Percentiles rank a stretch among this genome's conserved stretches.
Conservation (phyloP, 2,329 filamentous ascomycete genomes). For the Fusarium falciforme region DNA sequence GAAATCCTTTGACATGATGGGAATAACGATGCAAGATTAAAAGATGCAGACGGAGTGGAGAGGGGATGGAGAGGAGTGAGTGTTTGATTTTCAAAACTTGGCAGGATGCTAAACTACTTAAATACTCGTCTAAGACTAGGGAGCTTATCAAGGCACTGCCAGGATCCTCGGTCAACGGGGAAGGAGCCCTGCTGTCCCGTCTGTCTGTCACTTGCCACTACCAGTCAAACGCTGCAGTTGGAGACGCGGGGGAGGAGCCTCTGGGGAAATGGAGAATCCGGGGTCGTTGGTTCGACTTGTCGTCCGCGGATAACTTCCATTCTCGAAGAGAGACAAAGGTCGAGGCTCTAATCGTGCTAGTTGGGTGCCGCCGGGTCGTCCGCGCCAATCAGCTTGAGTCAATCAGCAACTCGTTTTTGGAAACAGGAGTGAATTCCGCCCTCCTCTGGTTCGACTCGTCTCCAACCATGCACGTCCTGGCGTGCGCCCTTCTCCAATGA, state of each 20-base stretch:
- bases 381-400: not conserved
- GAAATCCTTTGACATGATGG: conserved; percentile 3
- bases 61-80: not conserved
- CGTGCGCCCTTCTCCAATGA: not conserved
- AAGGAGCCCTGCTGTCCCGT: not conserved
- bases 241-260: conserved; percentile 2
- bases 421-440: not conserved
- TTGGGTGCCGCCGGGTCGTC: not conserved
- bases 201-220: not conserved
- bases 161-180: not conserved
- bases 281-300: not conserved
- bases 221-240: not conserved
- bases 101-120: not conserved
- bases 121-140: not conserved
- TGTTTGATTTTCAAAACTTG: not conserved
- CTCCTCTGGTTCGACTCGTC: not conserved
- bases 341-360: not conserved
- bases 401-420: not conserved
- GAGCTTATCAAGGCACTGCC: not conserved
- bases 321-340: not conserved
- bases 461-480: not conserved
- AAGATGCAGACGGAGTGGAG: not conserved
- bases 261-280: conserved; percentile 5
- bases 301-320: not conserved
- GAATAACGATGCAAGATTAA: not conserved